Base-by-base conservation (phyloP, 225 moss, liverwort and hornwort species). In the Polytrichum commune region DNA sequence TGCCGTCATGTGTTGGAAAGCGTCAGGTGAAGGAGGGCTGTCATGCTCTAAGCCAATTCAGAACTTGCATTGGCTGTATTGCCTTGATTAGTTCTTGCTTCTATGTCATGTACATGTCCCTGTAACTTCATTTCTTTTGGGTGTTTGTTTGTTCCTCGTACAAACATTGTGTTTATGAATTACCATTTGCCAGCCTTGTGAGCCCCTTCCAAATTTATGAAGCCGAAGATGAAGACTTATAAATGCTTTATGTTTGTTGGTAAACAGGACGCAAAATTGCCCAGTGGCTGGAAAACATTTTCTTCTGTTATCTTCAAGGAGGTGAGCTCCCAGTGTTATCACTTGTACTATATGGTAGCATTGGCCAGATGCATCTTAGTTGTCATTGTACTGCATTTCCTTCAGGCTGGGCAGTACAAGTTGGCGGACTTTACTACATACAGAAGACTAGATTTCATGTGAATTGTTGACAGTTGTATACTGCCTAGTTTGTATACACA, bases 201-300 rank as follows among this genome's bases (percentile, higher is more conserved):
- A 58, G n/a, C 22, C 3, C 3, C 4, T 46, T 46, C 16, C 46
- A 46, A 46, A 46, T 58, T 58, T 6, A 58, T 24, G 24, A 20
- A 56, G 55, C 19, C 19, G 55, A 16, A 55, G 6, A 7, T 19
- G 13, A 28, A 0, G 27, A 53, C 69, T 64, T 65, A 56, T 38
- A 23, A 13, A 64, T 18, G n/a, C 25, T 55, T 72, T 10, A 6
- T 2, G 5, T n/a, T 72, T 62, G 70, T 72, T 70, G 66, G 69
- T 82, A 5, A 74, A 18, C 82, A 92, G 92, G 79, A 73, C 70
- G 83, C 92, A 69, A 81, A 27, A 60, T 83, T 96, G 75, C 84
- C 92, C 68, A 83, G 66, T 60, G 89, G 90, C 74, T 96, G 96
- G 96, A 90, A 83, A 77, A 83, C 92, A 18, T 96, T 87, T 72